Evolutionary conservation across 2,329 filamentous ascomycete genomes (phyloP), one percentile per base, ranked within the genome.

Genomic region (Trichoderma sp.): DNA sequence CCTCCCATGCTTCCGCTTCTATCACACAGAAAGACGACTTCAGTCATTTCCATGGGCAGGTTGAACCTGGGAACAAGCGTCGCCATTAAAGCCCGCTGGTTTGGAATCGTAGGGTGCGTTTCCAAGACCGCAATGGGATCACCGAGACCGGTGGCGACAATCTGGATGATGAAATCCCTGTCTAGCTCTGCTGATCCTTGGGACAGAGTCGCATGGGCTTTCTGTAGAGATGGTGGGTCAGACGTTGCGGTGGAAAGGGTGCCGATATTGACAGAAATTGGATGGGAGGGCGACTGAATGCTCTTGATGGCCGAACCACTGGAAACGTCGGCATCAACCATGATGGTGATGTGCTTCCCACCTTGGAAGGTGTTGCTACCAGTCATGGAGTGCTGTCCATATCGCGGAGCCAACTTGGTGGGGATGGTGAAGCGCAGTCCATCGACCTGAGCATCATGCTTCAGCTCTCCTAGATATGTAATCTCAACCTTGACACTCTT

Each of bases 21-120:
- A 78, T 94, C 92, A 70, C 90, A 91, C 5, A 94, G 82, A 74
- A 94, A 93, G 21, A 94, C 87, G 26, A 94, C 86, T 77, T 94
- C 92, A 4, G 84, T 83, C 69, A 79, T 80, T 9, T 85, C 83
- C 0, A 85, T 77, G 0, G 88, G 87, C 0, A 93, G 81, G n/a
- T 84, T 83, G 80, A 93, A 93, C 73, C 89, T 90, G 2, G 92
- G 92, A 0, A 93, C 90, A 0, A 94, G 82, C 0, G 91, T 92
- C 0, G 87, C 83, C 91, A 94, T 93, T 72, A 94, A 77, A 0
- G 91, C 91, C 4, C 88, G 85, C 63, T 92, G 89, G 70, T 88
- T 84, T 0, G 86, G 82, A 3, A 92, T 83, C 0, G 82, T 86
- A 0, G 90, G 86, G 74, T 94, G 91, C 0, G 82, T 86, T 78